phyloP scores from a whole-genome alignment of 192 early-diverging fungal genomes.

The Rhizophagus clarus region DNA sequence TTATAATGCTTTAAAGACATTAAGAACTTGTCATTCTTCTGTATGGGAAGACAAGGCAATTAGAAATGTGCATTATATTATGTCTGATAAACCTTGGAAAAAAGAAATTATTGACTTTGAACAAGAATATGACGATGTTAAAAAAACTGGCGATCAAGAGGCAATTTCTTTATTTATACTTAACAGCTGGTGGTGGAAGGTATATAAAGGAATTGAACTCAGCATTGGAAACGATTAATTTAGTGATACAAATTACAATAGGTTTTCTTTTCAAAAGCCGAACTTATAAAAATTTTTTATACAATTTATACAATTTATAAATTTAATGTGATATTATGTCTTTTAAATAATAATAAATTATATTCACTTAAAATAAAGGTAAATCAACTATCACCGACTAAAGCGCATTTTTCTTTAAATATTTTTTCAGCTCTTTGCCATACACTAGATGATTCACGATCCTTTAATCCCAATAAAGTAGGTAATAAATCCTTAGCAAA shows the following conservation, averaged over 20 bases:
- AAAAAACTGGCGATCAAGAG: background rate
- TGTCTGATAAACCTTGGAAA: slow-evolving; percentile 47
- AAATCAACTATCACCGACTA: background rate
- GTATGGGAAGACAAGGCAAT: slow-evolving; percentile 42
- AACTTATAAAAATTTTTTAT: too few species aligned
- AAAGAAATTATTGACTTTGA: slow-evolving; percentile 6
- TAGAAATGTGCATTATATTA: slow-evolving; percentile 53
- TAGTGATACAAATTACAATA: background rate
- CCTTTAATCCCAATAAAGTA: slow-evolving; percentile 70
- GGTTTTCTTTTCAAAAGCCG: too few species aligned
- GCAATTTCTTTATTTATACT: slow-evolving; percentile 14
- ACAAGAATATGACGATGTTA: background rate
- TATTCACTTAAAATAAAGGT: too few species aligned
- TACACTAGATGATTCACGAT: slow-evolving; percentile 67
- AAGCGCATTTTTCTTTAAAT: slow-evolving; percentile 72
- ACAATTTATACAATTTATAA: too few species aligned
- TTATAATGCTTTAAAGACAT: slow-evolving; percentile 55
- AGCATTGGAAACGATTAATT: background rate
- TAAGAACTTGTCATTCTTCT: slow-evolving; percentile 37
- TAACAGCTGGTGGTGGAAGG: slow-evolving; percentile 37
- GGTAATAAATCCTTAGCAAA: slow-evolving; percentile 88
- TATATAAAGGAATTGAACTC: background rate
- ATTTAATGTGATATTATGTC: too few species aligned
- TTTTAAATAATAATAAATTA: too few species aligned
- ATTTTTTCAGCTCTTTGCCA: slow-evolving; percentile 86